Evolutionary conservation across 352 stramenopile genomes (phyloP).

Genomic region (Pythium biforme): DNA sequence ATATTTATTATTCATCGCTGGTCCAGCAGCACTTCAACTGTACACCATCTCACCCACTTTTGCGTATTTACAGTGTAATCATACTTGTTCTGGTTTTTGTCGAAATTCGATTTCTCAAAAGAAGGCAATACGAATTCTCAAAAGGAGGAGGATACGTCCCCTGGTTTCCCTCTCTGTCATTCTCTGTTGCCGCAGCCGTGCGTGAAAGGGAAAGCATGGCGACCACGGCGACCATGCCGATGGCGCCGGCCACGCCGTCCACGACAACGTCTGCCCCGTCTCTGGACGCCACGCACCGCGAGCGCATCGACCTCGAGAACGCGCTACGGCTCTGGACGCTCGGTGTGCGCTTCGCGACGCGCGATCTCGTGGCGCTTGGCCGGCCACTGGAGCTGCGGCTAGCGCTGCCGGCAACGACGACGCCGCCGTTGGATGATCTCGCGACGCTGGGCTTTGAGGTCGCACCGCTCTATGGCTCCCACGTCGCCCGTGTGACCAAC

Average conservation of each 20-base stretch:
- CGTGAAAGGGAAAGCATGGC: neutral
- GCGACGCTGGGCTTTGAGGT: constrained; percentile 47
- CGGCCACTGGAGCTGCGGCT: constrained; percentile 49
- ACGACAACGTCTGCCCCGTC: constrained; percentile 7
- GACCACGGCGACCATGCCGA: neutral
- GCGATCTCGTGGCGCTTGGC: constrained; percentile 62
- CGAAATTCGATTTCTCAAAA: constrained; percentile 15
- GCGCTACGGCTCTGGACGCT: constrained; percentile 45
- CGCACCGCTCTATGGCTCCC: constrained; percentile 28
- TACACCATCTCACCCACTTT: too few relatives aligned
- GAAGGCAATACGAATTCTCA: constrained; percentile 5
- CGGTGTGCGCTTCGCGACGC: constrained; percentile 39
- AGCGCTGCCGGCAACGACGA: neutral
- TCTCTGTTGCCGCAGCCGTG: neutral
- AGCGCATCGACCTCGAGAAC: constrained; percentile 42
- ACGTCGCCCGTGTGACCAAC: constrained; percentile 18
- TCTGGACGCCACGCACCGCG: constrained; percentile 11
- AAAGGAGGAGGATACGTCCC: constrained; percentile 4
- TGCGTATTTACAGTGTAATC: too few relatives aligned
- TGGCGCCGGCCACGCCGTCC: neutral
- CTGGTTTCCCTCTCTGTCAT: neutral
- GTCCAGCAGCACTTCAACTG: too few relatives aligned
- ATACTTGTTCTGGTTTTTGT: too few relatives aligned
- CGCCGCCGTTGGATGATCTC: constrained; percentile 16
- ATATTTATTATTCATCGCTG: too few relatives aligned